Evolutionary conservation across 2,329 filamentous ascomycete genomes (phyloP).

Genomic region (Lasiodiplodia sp.): DNA sequence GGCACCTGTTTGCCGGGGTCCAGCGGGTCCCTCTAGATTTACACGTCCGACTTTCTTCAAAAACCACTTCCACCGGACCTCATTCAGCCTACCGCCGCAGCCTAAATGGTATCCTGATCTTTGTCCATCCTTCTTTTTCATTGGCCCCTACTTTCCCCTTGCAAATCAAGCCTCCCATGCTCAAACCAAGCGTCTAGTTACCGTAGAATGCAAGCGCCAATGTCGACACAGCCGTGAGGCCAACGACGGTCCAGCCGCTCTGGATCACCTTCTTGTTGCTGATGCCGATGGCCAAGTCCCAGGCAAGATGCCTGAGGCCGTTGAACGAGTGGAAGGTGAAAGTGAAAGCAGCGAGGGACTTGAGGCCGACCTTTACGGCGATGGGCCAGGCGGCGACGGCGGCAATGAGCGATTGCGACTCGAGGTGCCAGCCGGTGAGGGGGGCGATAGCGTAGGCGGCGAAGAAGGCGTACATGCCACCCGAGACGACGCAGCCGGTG

Average conservation of each 20-base stretch:
- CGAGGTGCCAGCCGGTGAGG: constrained; percentile 73
- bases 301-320: constrained; percentile 74
- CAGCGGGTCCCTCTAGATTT: constrained; percentile 13
- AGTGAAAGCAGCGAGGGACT: constrained; percentile 66
- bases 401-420: constrained; percentile 68
- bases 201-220: constrained; percentile 25
- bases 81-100: background rate
- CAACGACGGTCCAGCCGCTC: constrained; percentile 70
- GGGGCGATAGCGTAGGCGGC: constrained; percentile 82
- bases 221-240: constrained; percentile 54
- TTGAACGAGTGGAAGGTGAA: constrained; percentile 75
- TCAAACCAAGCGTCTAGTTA: background rate
- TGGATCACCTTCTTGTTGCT: constrained; percentile 69
- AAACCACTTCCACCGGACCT: background rate
- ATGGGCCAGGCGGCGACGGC: constrained; percentile 69
- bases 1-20: background rate
- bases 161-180: background rate
- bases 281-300: constrained; percentile 70
- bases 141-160: background rate
- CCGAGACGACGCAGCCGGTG: constrained; percentile 77
- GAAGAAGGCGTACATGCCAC: constrained; percentile 80
- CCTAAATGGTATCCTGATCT: background rate
- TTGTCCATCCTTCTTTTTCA: background rate
- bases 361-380: constrained; percentile 64
- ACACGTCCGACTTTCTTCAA: background rate